Percentiles rank a stretch among this genome's conserved stretches.
These are phyloP conservation scores for Huntiella savannae DNA, from an alignment of 2,329 filamentous ascomycete genomes.

Conservation along the genomic window DNA sequence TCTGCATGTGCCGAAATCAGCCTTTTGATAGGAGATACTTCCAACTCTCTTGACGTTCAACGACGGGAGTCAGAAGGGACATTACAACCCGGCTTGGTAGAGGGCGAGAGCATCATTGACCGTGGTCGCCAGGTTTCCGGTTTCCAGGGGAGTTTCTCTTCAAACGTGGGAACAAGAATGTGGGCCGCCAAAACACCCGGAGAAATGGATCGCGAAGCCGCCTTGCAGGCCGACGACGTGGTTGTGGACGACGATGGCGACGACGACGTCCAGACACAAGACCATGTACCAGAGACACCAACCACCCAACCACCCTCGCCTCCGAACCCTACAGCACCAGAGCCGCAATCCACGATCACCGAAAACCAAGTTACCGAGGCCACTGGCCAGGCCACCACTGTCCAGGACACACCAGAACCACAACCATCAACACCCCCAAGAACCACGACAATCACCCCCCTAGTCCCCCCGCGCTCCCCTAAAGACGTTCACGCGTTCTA, in stretches of 20 bases:
- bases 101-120: constrained; percentile 7
- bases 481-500: constrained; percentile 12
- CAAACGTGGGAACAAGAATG: constrained; percentile 10
- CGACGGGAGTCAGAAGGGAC: too few relatives aligned
- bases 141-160: constrained; percentile 11
- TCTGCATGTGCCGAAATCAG: constrained; percentile 6
- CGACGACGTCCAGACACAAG: background rate
- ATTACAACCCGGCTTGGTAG: background rate
- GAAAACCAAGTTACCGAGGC: background rate
- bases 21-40: too few relatives aligned
- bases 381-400: background rate
- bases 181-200: constrained; percentile 2
- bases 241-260: too few relatives aligned
- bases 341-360: background rate
- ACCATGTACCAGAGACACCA: background rate
- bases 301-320: background rate
- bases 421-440: background rate
- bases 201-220: too few relatives aligned
- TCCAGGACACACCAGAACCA: background rate
- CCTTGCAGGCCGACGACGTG: too few relatives aligned
- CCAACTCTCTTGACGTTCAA: too few relatives aligned
- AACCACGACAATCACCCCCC: background rate
- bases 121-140: constrained; percentile 10
- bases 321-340: background rate
- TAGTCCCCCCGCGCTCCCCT: constrained; percentile 6